Percentiles rank a stretch among this genome's conserved stretches.
These are phyloP conservation scores for Pisolithus albus DNA, from an alignment of 768 basidiomycete species.

Conservation along the genomic window DNA sequence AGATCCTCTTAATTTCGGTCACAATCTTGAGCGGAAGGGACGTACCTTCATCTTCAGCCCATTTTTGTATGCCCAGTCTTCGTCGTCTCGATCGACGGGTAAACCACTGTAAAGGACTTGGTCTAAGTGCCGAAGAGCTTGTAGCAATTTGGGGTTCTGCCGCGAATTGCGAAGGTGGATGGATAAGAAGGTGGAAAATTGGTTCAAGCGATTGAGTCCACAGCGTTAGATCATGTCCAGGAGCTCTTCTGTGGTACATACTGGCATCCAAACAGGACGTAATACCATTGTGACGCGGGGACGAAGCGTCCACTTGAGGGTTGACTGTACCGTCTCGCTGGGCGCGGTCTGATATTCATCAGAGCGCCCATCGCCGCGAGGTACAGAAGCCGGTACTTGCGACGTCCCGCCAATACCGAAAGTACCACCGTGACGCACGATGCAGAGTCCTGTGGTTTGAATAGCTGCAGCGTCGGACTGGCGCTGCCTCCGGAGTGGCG, in stretches of 20 bases:
- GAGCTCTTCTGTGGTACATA: slow-evolving; percentile 65
- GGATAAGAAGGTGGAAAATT: slow-evolving; percentile 65
- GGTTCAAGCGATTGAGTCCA: slow-evolving; percentile 66
- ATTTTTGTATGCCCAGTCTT: slow-evolving; percentile 60
- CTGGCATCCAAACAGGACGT: no score
- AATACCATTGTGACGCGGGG: no score
- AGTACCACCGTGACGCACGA: no score
- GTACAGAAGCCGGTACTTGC: no score
- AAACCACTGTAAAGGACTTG: slow-evolving; percentile 65
- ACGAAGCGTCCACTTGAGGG: no score
- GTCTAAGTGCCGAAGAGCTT: slow-evolving; percentile 47
- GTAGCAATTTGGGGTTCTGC: slow-evolving; percentile 53
- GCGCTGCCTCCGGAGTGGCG: no score
- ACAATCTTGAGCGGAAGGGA: slow-evolving; percentile 11
- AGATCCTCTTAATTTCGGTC: slow-evolving; percentile 13
- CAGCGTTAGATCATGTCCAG: slow-evolving; percentile 63
- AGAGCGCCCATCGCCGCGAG: no score
- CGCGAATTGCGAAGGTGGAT: slow-evolving; percentile 56
- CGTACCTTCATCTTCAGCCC: slow-evolving; percentile 59
- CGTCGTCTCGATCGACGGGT: slow-evolving; percentile 58
- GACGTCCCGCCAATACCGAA: no score
- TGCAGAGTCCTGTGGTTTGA: no score
- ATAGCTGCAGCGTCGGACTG: no score
- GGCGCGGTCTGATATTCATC: no score
- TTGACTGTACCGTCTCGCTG: no score